Conservation (phyloP, 345 rosid genomes). For the Citrus hindsii region DNA sequence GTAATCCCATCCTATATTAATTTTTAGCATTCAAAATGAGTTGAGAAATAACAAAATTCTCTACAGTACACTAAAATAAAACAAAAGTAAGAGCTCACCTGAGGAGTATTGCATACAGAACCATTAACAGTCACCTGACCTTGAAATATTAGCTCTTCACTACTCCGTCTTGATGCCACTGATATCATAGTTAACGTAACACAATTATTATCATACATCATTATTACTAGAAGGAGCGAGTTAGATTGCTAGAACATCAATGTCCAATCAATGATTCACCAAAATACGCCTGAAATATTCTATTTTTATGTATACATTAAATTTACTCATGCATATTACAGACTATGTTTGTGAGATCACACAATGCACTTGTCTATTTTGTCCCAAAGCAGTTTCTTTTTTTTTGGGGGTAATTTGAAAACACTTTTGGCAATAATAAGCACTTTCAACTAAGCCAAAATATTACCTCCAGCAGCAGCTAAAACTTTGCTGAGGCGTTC, state of each 20-base stretch:
- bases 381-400: too few species aligned
- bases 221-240: background rate
- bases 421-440: background rate
- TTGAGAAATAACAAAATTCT: background rate
- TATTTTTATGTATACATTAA: too few species aligned
- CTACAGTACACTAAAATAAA: background rate
- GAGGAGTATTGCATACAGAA: constrained; percentile 70
- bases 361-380: too few species aligned
- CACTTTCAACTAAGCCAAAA: background rate
- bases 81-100: constrained; percentile 37
- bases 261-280: background rate
- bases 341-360: background rate
- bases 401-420: background rate
- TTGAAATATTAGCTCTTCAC: constrained; percentile 83
- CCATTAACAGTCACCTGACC: constrained; percentile 94
- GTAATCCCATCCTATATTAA: background rate
- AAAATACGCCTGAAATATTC: background rate
- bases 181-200: background rate
- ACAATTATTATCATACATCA: background rate
- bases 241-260: background rate
- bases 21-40: background rate
- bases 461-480: constrained; percentile 92
- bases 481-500: constrained; percentile 90
- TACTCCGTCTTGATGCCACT: constrained; percentile 90
- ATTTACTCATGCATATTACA: background rate